Evolutionary conservation across 371 early-diverging fungal genomes (phyloP), one percentile per base, ranked within the genome.

Genomic region (Globomyces sp.): DNA sequence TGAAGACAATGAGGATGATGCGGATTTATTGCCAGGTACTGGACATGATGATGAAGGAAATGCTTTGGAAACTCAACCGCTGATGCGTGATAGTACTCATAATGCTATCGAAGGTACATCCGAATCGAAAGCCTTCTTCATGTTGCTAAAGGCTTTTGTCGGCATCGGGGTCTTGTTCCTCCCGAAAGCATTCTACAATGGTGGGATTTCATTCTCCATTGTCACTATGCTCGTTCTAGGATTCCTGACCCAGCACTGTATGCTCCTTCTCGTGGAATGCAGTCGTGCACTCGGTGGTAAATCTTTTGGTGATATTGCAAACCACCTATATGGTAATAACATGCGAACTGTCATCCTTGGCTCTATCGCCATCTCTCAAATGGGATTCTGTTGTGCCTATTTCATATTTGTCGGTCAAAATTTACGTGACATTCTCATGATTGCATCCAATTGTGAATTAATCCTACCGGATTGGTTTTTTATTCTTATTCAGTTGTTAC

Each of bases 261-360:
- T 90, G 78, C 69, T 92, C 65, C 62, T 92, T 37, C 64, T 76
- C 65, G 76, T 75, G 2, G 76, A 82, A 34, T 74, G 74, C 2
- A 80, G 73, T 71, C 50, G 73, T n/a, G 48, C 47, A 45, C 64
- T 78, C 40, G 78, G 77, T 2, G 93, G 93, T 11, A 63, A 63
- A 37, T 91, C 91, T 52, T 96, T 91, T 80, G 95, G 95, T 67
- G 96, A 96, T 72, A 89, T 95, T 73, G 97, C 93, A 1, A 83
- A 85, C 46, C 76, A 82, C 6, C 76, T 94, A 55, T 94, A 90
- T 69, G 97, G 97, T 0, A 80, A 79, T 8, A 82, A 83, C 77
- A 87, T 93, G 87, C 79, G 93, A 59, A 77, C 79, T 37, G 69
- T 91, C 13, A 91, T 96, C 6, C 74, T 91, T 2, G 83, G 80